These are phyloP conservation scores for Neoscytalidium dimidiatum DNA, from an alignment of 2,329 filamentous ascomycete genomes.

Conservation along the genomic window DNA sequence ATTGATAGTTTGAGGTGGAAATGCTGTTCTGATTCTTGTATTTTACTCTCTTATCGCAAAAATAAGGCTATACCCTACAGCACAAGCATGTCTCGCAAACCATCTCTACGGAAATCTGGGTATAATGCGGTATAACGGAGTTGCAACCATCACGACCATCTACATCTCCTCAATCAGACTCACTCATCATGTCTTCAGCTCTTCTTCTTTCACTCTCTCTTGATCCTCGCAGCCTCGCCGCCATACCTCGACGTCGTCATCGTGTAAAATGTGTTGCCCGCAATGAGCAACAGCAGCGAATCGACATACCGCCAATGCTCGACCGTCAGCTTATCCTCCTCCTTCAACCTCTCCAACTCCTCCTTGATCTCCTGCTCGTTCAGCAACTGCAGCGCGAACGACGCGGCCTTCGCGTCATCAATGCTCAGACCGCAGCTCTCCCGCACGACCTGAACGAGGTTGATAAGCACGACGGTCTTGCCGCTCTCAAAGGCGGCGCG, in stretches of 20 bases:
- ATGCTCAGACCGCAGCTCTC: background rate
- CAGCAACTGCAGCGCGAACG: background rate
- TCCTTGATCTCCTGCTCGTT: background rate
- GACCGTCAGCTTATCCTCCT: background rate
- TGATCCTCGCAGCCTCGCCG: background rate
- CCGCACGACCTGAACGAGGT: background rate
- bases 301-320: constrained; percentile 1
- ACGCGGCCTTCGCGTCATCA: background rate
- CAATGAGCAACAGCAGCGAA: background rate
- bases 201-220: too few relatives aligned
- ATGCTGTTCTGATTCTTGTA: too few relatives aligned
- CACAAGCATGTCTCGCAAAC: too few relatives aligned
- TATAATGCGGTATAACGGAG: background rate
- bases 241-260: constrained; percentile 11
- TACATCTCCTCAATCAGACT: background rate
- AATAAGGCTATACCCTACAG: too few relatives aligned
- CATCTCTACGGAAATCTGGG: background rate
- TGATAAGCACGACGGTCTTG: background rate
- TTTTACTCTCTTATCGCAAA: too few relatives aligned
- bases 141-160: too few relatives aligned
- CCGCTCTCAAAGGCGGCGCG: background rate
- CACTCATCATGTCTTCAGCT: too few relatives aligned
- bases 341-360: background rate
- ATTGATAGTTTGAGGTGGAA: too few relatives aligned
- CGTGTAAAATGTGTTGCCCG: constrained; percentile 3